Evolutionary conservation across 768 basidiomycete genomes (phyloP).

Genomic region (Lentinus brumalis): DNA sequence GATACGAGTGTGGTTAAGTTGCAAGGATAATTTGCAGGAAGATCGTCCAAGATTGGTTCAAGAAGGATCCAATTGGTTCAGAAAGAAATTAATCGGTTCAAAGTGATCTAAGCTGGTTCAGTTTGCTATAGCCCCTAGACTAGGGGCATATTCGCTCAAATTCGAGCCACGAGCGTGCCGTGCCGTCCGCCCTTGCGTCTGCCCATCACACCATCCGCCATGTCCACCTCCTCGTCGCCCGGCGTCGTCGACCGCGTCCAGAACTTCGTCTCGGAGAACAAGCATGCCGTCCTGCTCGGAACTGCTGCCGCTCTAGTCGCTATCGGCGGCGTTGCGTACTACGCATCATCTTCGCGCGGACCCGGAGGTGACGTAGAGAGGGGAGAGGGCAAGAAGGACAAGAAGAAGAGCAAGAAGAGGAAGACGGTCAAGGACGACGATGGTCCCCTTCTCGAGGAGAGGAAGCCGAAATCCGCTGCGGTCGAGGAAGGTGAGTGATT

Average conservation of each 20-base stretch:
- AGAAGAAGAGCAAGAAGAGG: slow-evolving; percentile 59
- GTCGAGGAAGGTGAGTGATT: slow-evolving; percentile 30
- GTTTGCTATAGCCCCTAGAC: too few species aligned
- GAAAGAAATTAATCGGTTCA: too few species aligned
- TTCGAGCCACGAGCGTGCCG: slow-evolving; percentile 4
- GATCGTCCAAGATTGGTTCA: too few species aligned
- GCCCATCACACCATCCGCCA: slow-evolving; percentile 14
- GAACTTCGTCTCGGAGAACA: slow-evolving; percentile 75
- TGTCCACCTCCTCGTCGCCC: slow-evolving; percentile 34
- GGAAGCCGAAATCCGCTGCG: slow-evolving; percentile 44
- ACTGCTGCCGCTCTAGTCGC: slow-evolving; percentile 72
- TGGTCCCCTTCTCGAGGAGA: slow-evolving; percentile 82
- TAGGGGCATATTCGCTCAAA: slow-evolving; percentile 5
- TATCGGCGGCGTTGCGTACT: slow-evolving; percentile 76
- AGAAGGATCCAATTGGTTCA: too few species aligned
- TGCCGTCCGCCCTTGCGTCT: slow-evolving; percentile 5
- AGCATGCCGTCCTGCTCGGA: slow-evolving; percentile 70
- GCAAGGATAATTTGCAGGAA: too few species aligned
- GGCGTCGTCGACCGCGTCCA: slow-evolving; percentile 64
- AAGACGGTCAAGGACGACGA: slow-evolving; percentile 58
- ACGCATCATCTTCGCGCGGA: slow-evolving; percentile 57
- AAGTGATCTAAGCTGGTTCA: too few species aligned
- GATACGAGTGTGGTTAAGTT: too few species aligned
- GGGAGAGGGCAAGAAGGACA: slow-evolving; percentile 50
- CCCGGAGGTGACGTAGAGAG: slow-evolving; percentile 42